phyloP scores from a whole-genome alignment of 345 rosid species.

The Arabis hirsuta region DNA sequence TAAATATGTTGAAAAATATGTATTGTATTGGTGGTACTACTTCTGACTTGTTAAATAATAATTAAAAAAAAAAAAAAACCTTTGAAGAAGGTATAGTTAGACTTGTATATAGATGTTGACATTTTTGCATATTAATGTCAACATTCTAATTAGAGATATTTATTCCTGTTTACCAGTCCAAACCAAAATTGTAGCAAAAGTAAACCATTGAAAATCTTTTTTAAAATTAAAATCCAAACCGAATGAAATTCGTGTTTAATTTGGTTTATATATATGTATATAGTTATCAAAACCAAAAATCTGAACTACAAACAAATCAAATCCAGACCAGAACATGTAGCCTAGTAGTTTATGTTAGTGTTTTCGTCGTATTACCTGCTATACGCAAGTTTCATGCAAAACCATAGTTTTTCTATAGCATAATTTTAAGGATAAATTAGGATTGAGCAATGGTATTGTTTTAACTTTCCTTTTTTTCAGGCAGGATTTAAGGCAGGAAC shows the following conservation, averaged over 20 bases:
- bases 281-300: too few relatives aligned
- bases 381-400: too few relatives aligned
- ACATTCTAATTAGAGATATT: conserved; percentile 11
- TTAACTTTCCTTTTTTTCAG: conserved; percentile 44
- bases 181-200: not conserved
- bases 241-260: too few relatives aligned
- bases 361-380: too few relatives aligned
- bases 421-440: too few relatives aligned
- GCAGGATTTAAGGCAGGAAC: conserved; percentile 81
- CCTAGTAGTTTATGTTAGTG: too few relatives aligned
- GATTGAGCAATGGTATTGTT: not conserved
- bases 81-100: conserved; percentile 18
- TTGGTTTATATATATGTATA: too few relatives aligned
- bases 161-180: not conserved
- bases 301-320: not conserved
- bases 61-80: not conserved
- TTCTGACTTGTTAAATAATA: not conserved
- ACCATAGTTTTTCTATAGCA: too few relatives aligned
- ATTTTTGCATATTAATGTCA: conserved; percentile 28
- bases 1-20: not conserved
- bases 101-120: conserved; percentile 3
- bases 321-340: not conserved
- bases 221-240: too few relatives aligned
- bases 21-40: not conserved
- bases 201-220: too few relatives aligned